Evolutionary conservation across 345 rosid species (phyloP), one percentile per base, ranked within the genome.

Genomic region (Excoecaria cochinchinensis): DNA sequence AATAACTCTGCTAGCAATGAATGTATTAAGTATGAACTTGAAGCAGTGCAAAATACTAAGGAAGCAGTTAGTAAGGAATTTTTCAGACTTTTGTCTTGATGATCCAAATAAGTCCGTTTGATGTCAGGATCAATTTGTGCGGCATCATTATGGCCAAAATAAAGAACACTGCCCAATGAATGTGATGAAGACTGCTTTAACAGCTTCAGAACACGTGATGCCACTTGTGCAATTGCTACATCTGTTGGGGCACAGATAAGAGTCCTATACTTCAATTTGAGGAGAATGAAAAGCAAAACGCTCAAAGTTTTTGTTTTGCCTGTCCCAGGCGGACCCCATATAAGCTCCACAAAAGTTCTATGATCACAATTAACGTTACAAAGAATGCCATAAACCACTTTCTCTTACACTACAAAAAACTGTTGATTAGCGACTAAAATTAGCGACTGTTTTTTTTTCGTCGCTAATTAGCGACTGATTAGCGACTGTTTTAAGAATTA

Each of bases 321-420:
- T 1, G 83, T 72, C 25, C 80, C 77, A 5, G 84, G 84, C 7
- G 79, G 84, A 22, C 84, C 84, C 81, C 70, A 53, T 39, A 81
- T 74, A 17, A 81, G 78, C 59, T 74, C 22, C 16, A 81, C 58
- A 1, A 59, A 16, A 1, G 76, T 58, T 3, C 66, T 48, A 6
- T 76, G 79, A 4, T 36, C 31, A 56, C 79, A 76, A 5, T 58
- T 13, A 25, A 59, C 42, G 50, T 15, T 77, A 3, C 25, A 16
- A 21, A 81, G 78, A 74, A 71, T 74, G 3, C 47, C 47, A n/a
- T 48, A 46, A 24, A 77, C 65, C 17, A 80, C 81, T 42, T 47
- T 19, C 14, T 46, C 38, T 81, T n/a, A n/a, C n/a, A n/a, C n/a
- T n/a, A n/a, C n/a, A n/a, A n/a, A n/a, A n/a, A n/a, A n/a, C n/a